Evolutionary conservation across 2,329 filamentous ascomycete species (phyloP), one percentile per base, ranked within the genome.

Genomic region (Aspergillus eucalypticola): DNA sequence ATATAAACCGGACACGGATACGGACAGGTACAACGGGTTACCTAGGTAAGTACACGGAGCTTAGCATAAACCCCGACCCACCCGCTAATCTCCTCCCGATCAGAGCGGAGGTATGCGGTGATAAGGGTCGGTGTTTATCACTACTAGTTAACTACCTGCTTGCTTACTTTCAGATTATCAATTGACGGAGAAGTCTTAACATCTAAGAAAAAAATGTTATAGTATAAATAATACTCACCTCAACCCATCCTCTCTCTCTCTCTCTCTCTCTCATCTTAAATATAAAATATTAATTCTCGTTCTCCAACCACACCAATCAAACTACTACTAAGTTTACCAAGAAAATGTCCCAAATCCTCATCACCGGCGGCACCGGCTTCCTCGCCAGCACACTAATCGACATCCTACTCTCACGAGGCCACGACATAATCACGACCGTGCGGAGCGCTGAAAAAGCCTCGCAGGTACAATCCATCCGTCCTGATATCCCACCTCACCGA

Each of bases 341-440:
- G 25, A 27, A 27, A 23, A 49, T 49, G 46, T 50, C 46, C 21
- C 41, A 48, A 10, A 56, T 56, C 29, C 54, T 56, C 44, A 44
- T 56, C 21, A 54, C 52, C 50, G 82, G 84, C 62, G 84, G 83
- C 61, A 82, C 78, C 58, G 85, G 85, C 74, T 87, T 87, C 74
- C 86, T 87, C 62, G 85, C 85, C 60, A 83, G 83, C 25, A 84
- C 86, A 65, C 81, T 84, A 15, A 42, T 55, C n/a, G 39, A 44
- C 17, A 35, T 41, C 2, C 79, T 87, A 19, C 79, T 87, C 23
- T 73, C 83, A 52, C 76, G 74, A 38, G 81, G 78, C 51, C 82
- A 86, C 66, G 82, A 81, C 5, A 84, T 87, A 42, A 83, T 86
- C 27, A 84, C 84, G 4, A 87, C 84, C 8, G 85, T 87, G 11